Evolutionary conservation across 805 yeast genomes (phyloP).

Genomic region (Kregervanrija delftensis): DNA sequence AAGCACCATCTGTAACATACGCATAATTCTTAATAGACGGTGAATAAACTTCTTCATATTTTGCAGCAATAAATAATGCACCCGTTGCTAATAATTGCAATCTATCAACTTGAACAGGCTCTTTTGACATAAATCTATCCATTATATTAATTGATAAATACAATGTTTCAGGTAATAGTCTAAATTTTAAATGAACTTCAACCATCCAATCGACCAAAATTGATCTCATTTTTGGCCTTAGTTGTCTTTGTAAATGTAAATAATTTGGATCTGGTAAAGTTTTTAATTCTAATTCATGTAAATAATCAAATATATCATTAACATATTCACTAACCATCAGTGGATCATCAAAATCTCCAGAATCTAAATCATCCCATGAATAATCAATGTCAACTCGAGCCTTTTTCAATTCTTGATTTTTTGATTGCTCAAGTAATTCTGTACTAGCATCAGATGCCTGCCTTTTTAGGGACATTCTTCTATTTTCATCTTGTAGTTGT

Average conservation of each 20-base stretch:
- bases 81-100: slow-evolving; percentile 84
- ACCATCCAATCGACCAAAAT: slow-evolving; percentile 92
- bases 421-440: slow-evolving; percentile 25
- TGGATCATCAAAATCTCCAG: slow-evolving; percentile 63
- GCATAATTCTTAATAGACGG: slow-evolving; percentile 85
- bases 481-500: slow-evolving; percentile 23
- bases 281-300: slow-evolving; percentile 62
- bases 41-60: slow-evolving; percentile 85
- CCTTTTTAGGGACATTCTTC: slow-evolving; percentile 36
- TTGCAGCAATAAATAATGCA: slow-evolving; percentile 81
- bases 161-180: slow-evolving; percentile 79
- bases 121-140: slow-evolving; percentile 79
- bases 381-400: slow-evolving; percentile 28
- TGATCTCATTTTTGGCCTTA: slow-evolving; percentile 78
- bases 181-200: slow-evolving; percentile 78
- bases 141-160: slow-evolving; percentile 76
- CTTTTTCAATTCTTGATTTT: slow-evolving; percentile 24
- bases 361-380: slow-evolving; percentile 69
- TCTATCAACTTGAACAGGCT: slow-evolving; percentile 68
- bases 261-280: slow-evolving; percentile 73
- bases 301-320: slow-evolving; percentile 73
- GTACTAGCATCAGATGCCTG: slow-evolving; percentile 50
- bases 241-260: slow-evolving; percentile 52
- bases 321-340: slow-evolving; percentile 93
- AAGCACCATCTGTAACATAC: slow-evolving; percentile 81